phyloP scores from a whole-genome alignment of 2,329 filamentous ascomycete genomes.

The Aureobasidium sp. region DNA sequence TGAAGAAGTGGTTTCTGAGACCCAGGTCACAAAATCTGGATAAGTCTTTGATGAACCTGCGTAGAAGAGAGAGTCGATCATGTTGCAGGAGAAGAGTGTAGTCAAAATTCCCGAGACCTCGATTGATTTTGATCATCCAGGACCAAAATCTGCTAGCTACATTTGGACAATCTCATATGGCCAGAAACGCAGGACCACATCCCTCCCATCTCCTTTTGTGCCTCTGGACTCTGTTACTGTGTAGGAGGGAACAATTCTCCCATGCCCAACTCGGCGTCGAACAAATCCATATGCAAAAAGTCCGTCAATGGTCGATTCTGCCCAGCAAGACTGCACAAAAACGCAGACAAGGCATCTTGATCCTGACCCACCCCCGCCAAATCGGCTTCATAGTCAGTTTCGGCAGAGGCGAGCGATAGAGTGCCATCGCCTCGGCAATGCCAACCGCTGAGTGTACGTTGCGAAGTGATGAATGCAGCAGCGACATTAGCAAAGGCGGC shows the following conservation, averaged over 20 bases:
- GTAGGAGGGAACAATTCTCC: not conserved
- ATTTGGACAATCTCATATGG: not conserved
- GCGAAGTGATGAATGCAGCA: slow-evolving; percentile 15
- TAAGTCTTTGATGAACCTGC: not conserved
- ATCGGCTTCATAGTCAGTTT: not conserved
- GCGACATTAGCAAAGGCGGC: slow-evolving; percentile 17
- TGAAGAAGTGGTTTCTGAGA: not conserved
- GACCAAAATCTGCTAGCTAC: too few relatives aligned
- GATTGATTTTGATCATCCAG: too few relatives aligned
- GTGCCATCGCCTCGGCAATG: slow-evolving; percentile 18
- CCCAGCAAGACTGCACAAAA: not conserved
- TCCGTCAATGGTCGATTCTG: slow-evolving; percentile 5
- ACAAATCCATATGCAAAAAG: slow-evolving; percentile 7
- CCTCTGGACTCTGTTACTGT: not conserved
- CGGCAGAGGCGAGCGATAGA: not conserved
- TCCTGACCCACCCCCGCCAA: not conserved
- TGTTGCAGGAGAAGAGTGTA: too few relatives aligned
- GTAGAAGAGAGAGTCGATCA: too few relatives aligned
- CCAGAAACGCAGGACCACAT: not conserved
- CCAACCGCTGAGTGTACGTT: slow-evolving; percentile 17
- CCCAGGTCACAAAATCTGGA: not conserved
- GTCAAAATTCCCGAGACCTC: too few relatives aligned
- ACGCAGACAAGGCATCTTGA: not conserved
- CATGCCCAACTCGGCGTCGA: not conserved
- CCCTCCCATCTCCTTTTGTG: not conserved